A percentile compares a stretch with the other conserved stretches of the same genome.
phyloP scores from a whole-genome alignment of 352 stramenopile species.

The Globisporangium heterothallicum region DNA sequence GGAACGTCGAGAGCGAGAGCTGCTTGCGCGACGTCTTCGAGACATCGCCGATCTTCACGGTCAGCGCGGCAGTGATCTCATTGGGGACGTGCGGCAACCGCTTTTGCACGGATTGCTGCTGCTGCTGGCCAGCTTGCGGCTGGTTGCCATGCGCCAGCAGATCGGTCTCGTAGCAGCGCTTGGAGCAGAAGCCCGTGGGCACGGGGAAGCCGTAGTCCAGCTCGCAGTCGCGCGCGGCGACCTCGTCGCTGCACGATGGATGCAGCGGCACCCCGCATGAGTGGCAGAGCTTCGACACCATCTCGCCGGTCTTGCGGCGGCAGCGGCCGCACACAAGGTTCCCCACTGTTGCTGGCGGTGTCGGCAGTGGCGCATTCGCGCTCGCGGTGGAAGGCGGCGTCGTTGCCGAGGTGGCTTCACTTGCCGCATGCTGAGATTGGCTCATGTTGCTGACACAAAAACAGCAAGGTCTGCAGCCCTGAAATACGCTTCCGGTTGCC shows the following conservation, averaged over 20 bases:
- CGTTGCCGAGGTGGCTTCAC: background rate
- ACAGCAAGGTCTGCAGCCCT: background rate
- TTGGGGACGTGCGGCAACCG: conserved; percentile 32
- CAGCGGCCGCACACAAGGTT: conserved; percentile 17
- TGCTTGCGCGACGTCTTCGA: conserved; percentile 67
- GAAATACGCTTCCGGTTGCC: background rate
- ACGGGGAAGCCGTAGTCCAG: conserved; percentile 30
- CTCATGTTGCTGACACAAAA: background rate
- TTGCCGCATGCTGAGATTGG: background rate
- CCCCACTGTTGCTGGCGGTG: background rate
- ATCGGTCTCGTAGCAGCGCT: conserved; percentile 33
- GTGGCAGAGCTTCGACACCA: conserved; percentile 30
- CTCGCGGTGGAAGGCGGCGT: background rate
- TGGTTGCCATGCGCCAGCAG: conserved; percentile 4
- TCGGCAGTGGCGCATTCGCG: background rate
- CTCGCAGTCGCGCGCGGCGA: conserved; percentile 29
- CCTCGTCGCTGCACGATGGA: conserved; percentile 27
- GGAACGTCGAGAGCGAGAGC: conserved; percentile 50
- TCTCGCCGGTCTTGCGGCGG: conserved; percentile 29
- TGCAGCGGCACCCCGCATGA: conserved; percentile 30
- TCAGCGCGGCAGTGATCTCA: conserved; percentile 57
- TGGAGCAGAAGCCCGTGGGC: conserved; percentile 29
- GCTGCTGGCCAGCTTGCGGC: background rate
- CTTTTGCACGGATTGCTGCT: conserved; percentile 7
- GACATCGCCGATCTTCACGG: conserved; percentile 74